These are phyloP conservation scores for Blakeslea trispora DNA, from an alignment of 371 early-diverging fungal genomes.

Conservation along the genomic window DNA sequence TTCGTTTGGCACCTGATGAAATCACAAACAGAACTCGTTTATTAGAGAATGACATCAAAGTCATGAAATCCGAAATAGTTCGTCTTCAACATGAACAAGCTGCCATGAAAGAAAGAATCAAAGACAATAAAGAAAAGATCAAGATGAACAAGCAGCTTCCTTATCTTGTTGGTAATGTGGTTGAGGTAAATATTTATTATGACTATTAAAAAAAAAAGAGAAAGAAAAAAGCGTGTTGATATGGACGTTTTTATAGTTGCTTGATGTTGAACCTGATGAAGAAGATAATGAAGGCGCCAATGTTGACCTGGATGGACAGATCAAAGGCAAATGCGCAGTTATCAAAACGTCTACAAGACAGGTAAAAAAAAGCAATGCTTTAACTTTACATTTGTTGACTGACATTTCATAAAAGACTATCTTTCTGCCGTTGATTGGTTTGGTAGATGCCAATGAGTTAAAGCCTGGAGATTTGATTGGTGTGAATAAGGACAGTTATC, in stretches of 20 bases:
- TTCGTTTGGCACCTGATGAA: constrained; percentile 87
- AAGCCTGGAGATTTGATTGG: constrained; percentile 99
- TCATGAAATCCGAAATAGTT: constrained; percentile 89
- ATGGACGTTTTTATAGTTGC: constrained; percentile 58
- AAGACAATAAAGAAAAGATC: constrained; percentile 99
- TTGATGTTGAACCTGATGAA: constrained; percentile 88
- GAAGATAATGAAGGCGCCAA: constrained; percentile 93
- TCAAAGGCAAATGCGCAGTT: constrained; percentile 97
- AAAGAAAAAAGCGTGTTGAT: too few relatives aligned
- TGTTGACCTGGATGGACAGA: constrained; percentile 88
- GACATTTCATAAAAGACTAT: too few relatives aligned
- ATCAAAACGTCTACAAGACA: constrained; percentile 97
- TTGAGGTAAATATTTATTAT: constrained; percentile 79
- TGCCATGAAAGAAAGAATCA: constrained; percentile 91
- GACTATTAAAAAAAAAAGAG: too few relatives aligned
- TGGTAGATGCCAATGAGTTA: constrained; percentile 92
- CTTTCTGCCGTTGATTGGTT: constrained; percentile 97
- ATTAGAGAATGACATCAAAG: constrained; percentile 96
- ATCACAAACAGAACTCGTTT: constrained; percentile 90
- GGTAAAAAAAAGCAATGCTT: constrained; percentile 42
- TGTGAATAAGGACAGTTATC: constrained; percentile 99
- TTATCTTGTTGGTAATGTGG: constrained; percentile 98
- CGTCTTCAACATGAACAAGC: constrained; percentile 90
- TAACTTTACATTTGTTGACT: constrained; percentile 3
- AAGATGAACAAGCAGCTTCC: constrained; percentile 99